These are phyloP conservation scores for Furcasterigmium furcatum DNA, from an alignment of 2,329 filamentous ascomycete genomes.

Conservation along the genomic window DNA sequence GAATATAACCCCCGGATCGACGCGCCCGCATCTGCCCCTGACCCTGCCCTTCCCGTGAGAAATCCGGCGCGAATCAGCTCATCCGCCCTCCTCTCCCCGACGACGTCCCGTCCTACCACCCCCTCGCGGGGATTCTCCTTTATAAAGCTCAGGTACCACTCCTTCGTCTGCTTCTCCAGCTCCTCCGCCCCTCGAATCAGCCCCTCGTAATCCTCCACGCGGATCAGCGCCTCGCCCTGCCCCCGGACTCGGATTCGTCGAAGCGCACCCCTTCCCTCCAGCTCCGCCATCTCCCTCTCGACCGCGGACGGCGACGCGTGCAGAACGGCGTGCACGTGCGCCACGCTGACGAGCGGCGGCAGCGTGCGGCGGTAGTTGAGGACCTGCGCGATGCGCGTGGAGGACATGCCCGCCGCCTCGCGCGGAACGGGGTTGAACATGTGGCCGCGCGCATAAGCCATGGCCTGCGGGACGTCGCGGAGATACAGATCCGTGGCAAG, in stretches of 20 bases:
- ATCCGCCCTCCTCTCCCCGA: constrained; percentile 34
- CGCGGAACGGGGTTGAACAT: constrained; percentile 66
- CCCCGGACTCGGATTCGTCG: constrained; percentile 61
- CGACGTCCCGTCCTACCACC: neutral
- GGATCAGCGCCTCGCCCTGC: constrained; percentile 63
- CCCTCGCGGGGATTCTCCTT: constrained; percentile 39
- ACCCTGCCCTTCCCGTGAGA: constrained; percentile 45
- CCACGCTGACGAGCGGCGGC: constrained; percentile 62
- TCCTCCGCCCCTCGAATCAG: constrained; percentile 32
- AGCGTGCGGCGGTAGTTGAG: constrained; percentile 57
- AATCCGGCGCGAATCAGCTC: constrained; percentile 65
- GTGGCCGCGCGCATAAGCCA: constrained; percentile 54
- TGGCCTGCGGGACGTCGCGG: constrained; percentile 61
- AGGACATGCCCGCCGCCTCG: constrained; percentile 57
- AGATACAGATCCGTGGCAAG: constrained; percentile 54
- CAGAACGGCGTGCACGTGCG: constrained; percentile 64
- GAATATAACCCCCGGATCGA: constrained; percentile 25
- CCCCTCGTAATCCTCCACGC: constrained; percentile 51
- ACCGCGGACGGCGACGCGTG: constrained; percentile 55
- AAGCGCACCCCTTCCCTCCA: constrained; percentile 53
- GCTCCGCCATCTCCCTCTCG: constrained; percentile 64
- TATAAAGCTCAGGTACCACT: constrained; percentile 50
- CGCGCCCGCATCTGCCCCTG: constrained; percentile 16
- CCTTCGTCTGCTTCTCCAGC: constrained; percentile 35
- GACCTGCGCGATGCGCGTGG: constrained; percentile 58